A percentile compares a stretch with the other conserved stretches of the same genome.
These are phyloP conservation scores for Pisolithus microcarpus DNA, from an alignment of 768 basidiomycete genomes.

Conservation along the genomic window DNA sequence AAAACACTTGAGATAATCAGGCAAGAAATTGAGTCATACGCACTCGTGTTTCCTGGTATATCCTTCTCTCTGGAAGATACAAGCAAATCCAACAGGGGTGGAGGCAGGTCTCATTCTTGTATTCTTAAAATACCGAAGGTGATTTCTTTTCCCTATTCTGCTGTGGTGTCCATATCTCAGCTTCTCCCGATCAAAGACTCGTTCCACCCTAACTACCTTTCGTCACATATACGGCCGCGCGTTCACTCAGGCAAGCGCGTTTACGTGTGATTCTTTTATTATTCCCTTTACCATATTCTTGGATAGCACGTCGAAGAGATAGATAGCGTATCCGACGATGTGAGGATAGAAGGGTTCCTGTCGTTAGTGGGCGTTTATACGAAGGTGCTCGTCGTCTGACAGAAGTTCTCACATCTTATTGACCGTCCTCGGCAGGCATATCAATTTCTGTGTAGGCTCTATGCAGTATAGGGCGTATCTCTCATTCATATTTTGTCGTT, in stretches of 20 bases:
- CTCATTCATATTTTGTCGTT: conserved; percentile 1
- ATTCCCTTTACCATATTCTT: conserved; percentile 9
- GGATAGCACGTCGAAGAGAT: conserved; percentile 65
- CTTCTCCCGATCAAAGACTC: conserved; percentile 41
- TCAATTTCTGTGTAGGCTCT: conserved; percentile 75
- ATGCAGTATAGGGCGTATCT: neutral
- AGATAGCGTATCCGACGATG: conserved; percentile 36
- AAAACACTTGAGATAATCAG: conserved; percentile 63
- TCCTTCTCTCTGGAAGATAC: conserved; percentile 61
- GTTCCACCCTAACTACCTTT: conserved; percentile 60
- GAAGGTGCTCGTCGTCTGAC: conserved; percentile 39
- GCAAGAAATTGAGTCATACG: conserved; percentile 64
- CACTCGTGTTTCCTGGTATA: conserved; percentile 66
- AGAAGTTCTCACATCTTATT: conserved; percentile 14
- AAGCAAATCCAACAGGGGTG: conserved; percentile 29
- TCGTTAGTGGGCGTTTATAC: conserved; percentile 69
- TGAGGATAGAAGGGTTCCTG: conserved; percentile 75
- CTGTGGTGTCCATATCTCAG: conserved; percentile 8
- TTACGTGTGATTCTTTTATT: conserved; percentile 6
- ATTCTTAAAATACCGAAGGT: conserved; percentile 66
- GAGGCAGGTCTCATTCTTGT: conserved; percentile 28
- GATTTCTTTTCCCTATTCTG: conserved; percentile 13
- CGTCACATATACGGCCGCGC: conserved; percentile 68
- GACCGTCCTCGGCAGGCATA: conserved; percentile 45
- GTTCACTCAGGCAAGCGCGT: conserved; percentile 51